Conservation (phyloP, 2,329 filamentous ascomycete species). For the Hirsutella minnesotensis region DNA sequence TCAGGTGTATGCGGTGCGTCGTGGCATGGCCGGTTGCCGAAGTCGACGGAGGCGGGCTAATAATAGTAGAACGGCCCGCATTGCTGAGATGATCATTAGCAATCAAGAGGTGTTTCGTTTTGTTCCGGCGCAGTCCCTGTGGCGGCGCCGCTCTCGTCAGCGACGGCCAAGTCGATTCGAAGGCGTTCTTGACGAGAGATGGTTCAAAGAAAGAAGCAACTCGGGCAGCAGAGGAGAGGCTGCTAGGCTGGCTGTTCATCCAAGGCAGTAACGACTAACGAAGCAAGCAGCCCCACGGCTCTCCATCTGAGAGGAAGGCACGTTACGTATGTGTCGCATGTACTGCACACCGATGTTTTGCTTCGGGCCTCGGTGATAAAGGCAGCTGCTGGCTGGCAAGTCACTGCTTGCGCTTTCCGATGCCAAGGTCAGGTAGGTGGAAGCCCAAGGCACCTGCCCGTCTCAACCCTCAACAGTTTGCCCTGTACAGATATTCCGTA, state of each 20-base stretch:
- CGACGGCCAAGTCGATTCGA: not conserved
- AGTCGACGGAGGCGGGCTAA: not conserved
- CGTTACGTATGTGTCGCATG: no score
- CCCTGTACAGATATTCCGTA: no score
- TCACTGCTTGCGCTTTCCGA: no score
- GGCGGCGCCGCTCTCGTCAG: conserved; percentile 3
- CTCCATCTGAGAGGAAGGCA: no score
- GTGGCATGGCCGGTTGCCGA: not conserved
- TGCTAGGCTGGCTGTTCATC: not conserved
- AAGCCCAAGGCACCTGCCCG: no score
- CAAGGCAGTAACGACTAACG: no score
- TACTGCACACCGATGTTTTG: no score
- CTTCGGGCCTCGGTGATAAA: no score
- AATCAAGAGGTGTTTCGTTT: conserved; percentile 2
- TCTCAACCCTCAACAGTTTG: no score
- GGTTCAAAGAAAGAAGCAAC: not conserved
- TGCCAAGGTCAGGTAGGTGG: no score
- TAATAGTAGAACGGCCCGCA: not conserved
- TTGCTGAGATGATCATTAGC: conserved; percentile 2
- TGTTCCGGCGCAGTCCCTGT: not conserved
- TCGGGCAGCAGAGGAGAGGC: not conserved
- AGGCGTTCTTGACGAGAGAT: not conserved
- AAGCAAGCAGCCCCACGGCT: no score
- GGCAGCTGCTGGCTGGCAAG: no score
- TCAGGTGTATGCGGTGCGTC: not conserved